A percentile compares a stretch with the other conserved stretches of the same genome.
These are phyloP conservation scores for Quillaja saponaria DNA, from an alignment of 306 rosid genomes.

Conservation along the genomic window DNA sequence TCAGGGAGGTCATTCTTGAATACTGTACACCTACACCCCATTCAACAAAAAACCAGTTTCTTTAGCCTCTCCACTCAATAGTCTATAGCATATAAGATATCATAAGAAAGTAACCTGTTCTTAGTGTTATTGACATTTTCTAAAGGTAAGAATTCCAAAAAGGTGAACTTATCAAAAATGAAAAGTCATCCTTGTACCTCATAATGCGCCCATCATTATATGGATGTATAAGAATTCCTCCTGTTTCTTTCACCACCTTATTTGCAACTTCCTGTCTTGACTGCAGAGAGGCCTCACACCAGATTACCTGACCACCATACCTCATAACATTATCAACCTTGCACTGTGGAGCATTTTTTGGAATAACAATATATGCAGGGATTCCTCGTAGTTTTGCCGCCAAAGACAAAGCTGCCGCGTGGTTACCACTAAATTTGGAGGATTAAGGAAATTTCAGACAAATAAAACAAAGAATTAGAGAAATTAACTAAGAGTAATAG, in stretches of 20 bases:
- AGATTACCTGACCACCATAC: slow-evolving; percentile 75
- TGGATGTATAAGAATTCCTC: slow-evolving; percentile 76
- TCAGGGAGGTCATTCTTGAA: background rate
- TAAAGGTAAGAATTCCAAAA: too few species aligned
- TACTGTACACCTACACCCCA: background rate
- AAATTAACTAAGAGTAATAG: slow-evolving; percentile 22
- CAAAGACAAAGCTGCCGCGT: slow-evolving; percentile 93
- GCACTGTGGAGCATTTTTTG: slow-evolving; percentile 78
- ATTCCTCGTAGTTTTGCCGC: slow-evolving; percentile 89
- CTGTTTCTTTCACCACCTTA: slow-evolving; percentile 73
- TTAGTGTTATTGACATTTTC: too few species aligned
- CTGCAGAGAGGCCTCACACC: slow-evolving; percentile 65
- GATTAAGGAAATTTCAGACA: slow-evolving; percentile 34
- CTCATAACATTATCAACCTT: slow-evolving; percentile 83
- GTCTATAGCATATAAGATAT: background rate
- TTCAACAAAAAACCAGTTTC: background rate
- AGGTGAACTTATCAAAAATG: background rate
- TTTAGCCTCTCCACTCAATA: background rate
- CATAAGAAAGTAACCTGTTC: too few species aligned
- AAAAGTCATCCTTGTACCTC: slow-evolving; percentile 46
- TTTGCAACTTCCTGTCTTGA: slow-evolving; percentile 70
- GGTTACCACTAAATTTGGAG: slow-evolving; percentile 76
- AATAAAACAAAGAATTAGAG: slow-evolving; percentile 4
- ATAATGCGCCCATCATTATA: slow-evolving; percentile 75
- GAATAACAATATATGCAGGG: slow-evolving; percentile 80